Evolutionary conservation across 2,329 filamentous ascomycete species (phyloP), one percentile per base, ranked within the genome.

Genomic region (Penicillium sp.): DNA sequence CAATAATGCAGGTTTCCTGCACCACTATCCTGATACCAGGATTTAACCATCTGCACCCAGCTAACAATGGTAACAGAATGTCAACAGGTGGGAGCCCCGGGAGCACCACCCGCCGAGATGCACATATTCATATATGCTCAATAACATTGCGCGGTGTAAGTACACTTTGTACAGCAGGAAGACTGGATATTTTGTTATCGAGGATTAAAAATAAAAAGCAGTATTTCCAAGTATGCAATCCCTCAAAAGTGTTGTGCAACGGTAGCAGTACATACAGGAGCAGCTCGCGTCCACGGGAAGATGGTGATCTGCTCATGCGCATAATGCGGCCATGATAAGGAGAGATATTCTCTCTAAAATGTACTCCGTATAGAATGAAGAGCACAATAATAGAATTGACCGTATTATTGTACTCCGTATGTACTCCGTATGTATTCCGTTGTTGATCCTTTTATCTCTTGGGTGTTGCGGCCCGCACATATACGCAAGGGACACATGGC

Each of bases 1-100:
- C 47, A 57, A 48, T 47, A 55, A 59, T 64, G 62, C 62, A 61
- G 31, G 54, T 39, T 33, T 54, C 27, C 55, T 57, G 54, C 53
- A 58, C n/a, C 33, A 25, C 36, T 54, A 49, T 49, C 60, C 58
- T 54, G 51, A 49, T 56, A 56, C 44, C 38, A 59, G 56, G 59
- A 23, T 50, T 49, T 35, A 23, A 23, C 15, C 23, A 42, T 43
- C 53, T 62, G 60, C 50, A 55, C 21, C 19, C 19, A 48, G 33
- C 53, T 50, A 48, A 43, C 41, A 55, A 38, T 50, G 50, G 49
- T 12, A 62, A 52, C 25, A 29, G 53, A 38, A 51, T 51, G 42
- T 53, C 43, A 57, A 35, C 39, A 44, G 23, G 44, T 27, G 31
- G 47, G 41, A 39, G 36, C 6, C 27, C 17, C 31, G 55, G 50